Evolutionary conservation across 129 eudicot genomes (phyloP), one percentile per base, ranked within the genome.

Genomic region (Dittrichia graveolens): DNA sequence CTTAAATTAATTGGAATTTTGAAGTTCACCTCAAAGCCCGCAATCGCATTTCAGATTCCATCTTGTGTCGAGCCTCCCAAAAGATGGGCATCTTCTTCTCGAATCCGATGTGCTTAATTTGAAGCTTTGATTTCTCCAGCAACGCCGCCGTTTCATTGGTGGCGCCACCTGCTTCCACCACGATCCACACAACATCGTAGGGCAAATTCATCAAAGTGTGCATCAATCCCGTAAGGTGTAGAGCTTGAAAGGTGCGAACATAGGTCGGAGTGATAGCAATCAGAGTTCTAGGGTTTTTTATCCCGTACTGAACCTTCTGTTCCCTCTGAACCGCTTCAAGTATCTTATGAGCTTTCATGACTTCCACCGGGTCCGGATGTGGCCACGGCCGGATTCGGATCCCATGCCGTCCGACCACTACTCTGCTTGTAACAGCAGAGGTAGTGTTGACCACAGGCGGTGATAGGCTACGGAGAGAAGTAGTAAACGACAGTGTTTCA

Each of bases 381-480:
- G 98, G 98, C 98, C 98, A 94, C 65, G 96, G 98, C 65, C 97
- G 81, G 69, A 90, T 84, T 75, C 82, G 75, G 76, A 94, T 94
- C 86, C 97, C 96, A 49, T 94, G 98, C 78, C 98, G 81, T 52
- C 98, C 98, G 8, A 94, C 98, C 79, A 94, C 95, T 37, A 94
- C 98, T 60, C 95, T 66, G 56, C 96, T 89, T n/a, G 66, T n/a
- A 42, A 69, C 84, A 1, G 40, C 41, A 35, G 76, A 55, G 2
- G 43, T 49, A 15, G 66, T 74, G 10, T 70, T 44, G 61, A 72
- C 59, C 66, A 49, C 75, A 5, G 66, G 71, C 59, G 74, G 71
- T 4, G 84, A 54, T 0, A 73, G 57, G 24, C 59, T 40, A 11
- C 79, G 75, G 3, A 55, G 39, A 7, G 85, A 69, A 49, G 80